phyloP scores from a whole-genome alignment of 441 rosid species.

The Bruguiera hainesii region DNA sequence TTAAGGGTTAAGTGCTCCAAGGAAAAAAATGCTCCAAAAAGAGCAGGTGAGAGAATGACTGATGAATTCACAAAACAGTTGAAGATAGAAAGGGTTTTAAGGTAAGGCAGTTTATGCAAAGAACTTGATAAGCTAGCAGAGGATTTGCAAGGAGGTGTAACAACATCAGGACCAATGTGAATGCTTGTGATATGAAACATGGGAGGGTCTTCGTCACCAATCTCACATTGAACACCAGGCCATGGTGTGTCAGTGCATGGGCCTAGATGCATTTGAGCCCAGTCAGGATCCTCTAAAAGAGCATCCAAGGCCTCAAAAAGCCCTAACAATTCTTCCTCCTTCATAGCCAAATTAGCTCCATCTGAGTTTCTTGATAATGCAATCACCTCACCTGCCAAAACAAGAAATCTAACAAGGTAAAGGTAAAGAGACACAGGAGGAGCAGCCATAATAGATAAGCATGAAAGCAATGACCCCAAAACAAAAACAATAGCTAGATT shows the following conservation, averaged over 20 bases:
- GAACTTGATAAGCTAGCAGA: slow-evolving; percentile 37
- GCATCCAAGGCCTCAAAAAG: slow-evolving; percentile 36
- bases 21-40: slow-evolving; percentile 31
- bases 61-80: slow-evolving; percentile 36
- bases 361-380: slow-evolving; percentile 15
- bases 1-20: slow-evolving; percentile 37
- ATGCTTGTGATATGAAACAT: slow-evolving; percentile 39
- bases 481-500: not conserved
- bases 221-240: slow-evolving; percentile 49
- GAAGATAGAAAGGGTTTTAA: slow-evolving; percentile 40
- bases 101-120: slow-evolving; percentile 40
- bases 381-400: slow-evolving; percentile 25
- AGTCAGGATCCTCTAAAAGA: slow-evolving; percentile 37
- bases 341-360: slow-evolving; percentile 26
- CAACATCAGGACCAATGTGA: slow-evolving; percentile 43
- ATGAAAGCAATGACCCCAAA: not conserved
- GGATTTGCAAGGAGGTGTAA: slow-evolving; percentile 37
- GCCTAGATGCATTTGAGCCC: slow-evolving; percentile 35
- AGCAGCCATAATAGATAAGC: slow-evolving; percentile 5
- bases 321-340: slow-evolving; percentile 34
- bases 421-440: slow-evolving; percentile 21
- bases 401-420: slow-evolving; percentile 31
- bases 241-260: slow-evolving; percentile 53
- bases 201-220: slow-evolving; percentile 26
- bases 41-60: slow-evolving; percentile 23